Conservation (phyloP, 2,329 filamentous ascomycete genomes). For the Ciborinia camelliae region DNA sequence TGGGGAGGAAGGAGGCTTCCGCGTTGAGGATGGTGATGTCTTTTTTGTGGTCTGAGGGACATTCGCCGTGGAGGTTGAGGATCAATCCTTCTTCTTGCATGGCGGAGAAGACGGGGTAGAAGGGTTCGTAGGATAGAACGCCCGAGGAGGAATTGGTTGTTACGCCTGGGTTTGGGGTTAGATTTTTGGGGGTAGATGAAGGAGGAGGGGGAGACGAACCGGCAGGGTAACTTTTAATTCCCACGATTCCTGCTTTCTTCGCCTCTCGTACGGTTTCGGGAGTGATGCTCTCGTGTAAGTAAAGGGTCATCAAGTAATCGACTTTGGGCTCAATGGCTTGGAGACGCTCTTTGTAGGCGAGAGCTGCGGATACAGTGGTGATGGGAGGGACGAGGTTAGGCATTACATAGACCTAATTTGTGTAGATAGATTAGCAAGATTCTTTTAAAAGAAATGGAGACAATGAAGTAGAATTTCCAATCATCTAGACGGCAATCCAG, state of each 20-base stretch:
- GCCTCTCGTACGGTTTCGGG: slow-evolving; percentile 27
- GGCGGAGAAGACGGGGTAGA: slow-evolving; percentile 74
- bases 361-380: slow-evolving; percentile 54
- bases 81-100: slow-evolving; percentile 81
- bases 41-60: slow-evolving; percentile 43
- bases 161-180: slow-evolving; percentile 48
- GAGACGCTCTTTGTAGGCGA: slow-evolving; percentile 63
- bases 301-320: slow-evolving; percentile 71
- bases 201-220: not conserved
- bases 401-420: slow-evolving; percentile 31
- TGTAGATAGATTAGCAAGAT: slow-evolving; percentile 42
- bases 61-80: slow-evolving; percentile 88
- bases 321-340: slow-evolving; percentile 58
- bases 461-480: not conserved
- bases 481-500: not conserved
- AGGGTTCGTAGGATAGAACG: slow-evolving; percentile 65
- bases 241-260: slow-evolving; percentile 25
- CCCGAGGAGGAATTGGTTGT: slow-evolving; percentile 67
- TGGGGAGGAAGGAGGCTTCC: slow-evolving; percentile 76
- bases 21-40: slow-evolving; percentile 36
- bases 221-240: slow-evolving; percentile 26
- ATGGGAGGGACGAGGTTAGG: slow-evolving; percentile 63
- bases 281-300: slow-evolving; percentile 23
- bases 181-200: slow-evolving; percentile 37
- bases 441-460: too few relatives aligned